Evolutionary conservation across 2,329 filamentous ascomycete species (phyloP), one percentile per base, ranked within the genome.

Genomic region (Stylonectria norvegica): DNA sequence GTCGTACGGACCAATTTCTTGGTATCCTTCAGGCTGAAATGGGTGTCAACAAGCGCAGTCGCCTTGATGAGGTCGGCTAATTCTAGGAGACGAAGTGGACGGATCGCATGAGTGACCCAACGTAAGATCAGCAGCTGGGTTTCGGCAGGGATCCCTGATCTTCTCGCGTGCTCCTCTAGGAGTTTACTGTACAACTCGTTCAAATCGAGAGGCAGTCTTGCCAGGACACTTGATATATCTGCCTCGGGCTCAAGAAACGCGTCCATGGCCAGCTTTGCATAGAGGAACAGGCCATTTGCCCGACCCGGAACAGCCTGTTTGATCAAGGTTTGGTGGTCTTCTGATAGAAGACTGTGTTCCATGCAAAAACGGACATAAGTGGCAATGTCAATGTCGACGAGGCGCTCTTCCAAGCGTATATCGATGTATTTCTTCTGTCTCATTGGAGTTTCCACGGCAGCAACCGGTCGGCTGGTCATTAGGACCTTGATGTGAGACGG

Each of bases 51-150:
- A 8, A 33, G 9, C 17, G 25, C 2, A 34, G 17, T 31, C 6
- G 25, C 15, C 9, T 16, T 29, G 32, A 36, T 37, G 4, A 58
- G 43, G 17, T 54, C 45, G 5, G 66, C 64, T 17, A 72, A 47
- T 47, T 74, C 68, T 1, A 69, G 53, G 5, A 73, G 46, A 4
- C 70, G 62, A 11, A 73, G 55, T 2, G 68, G 69, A 0, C 66
- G 58, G 3, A 50, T 56, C 0, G 69, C 58, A 49, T 72, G 67
- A 1, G 66, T 71, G 11, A 70, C 61, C 44, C 58, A 67, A 34
- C 63, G 55, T 4, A 74, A 48, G 16, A 73, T 59, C 1, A 63
- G 43, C 2, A 52, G 36, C 51, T 73, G 70, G 10, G 66, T 40
- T 2, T 58, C 45, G 8, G 46, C 31, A 0, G 57, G 31, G 0